These are phyloP conservation scores for Coemansia biformis DNA, from an alignment of 192 early-diverging fungal species.

Conservation along the genomic window DNA sequence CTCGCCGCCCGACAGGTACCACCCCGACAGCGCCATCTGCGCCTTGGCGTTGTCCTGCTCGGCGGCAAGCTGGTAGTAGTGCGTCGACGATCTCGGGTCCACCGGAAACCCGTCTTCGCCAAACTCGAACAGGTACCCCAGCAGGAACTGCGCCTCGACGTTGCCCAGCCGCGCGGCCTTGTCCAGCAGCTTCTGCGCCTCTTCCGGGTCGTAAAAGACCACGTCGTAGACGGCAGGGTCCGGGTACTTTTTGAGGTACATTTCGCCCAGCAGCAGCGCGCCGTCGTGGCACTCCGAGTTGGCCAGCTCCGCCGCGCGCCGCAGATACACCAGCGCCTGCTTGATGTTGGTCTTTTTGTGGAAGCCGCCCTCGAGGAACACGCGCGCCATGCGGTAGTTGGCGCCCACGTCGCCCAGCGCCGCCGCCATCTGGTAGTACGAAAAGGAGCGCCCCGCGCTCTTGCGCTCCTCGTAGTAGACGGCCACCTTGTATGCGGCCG, in stretches of 20 bases:
- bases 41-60: slow-evolving; percentile 72
- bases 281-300: slow-evolving; percentile 63
- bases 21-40: slow-evolving; percentile 81
- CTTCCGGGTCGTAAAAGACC: slow-evolving; percentile 68
- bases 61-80: slow-evolving; percentile 78
- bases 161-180: slow-evolving; percentile 72
- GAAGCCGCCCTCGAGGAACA: slow-evolving; percentile 69
- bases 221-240: slow-evolving; percentile 56
- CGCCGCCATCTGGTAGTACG: slow-evolving; percentile 67
- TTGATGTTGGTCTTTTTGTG: slow-evolving; percentile 62
- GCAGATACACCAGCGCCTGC: slow-evolving; percentile 78
- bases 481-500: slow-evolving; percentile 64
- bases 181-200: slow-evolving; percentile 66
- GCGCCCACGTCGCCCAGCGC: slow-evolving; percentile 59
- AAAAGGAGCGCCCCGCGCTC: slow-evolving; percentile 57
- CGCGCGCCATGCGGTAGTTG: slow-evolving; percentile 72
- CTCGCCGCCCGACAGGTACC: slow-evolving; percentile 77
- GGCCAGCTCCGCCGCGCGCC: slow-evolving; percentile 70
- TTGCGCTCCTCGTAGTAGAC: slow-evolving; percentile 59
- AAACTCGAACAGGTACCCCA: slow-evolving; percentile 77
- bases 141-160: slow-evolving; percentile 64
- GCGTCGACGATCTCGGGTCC: slow-evolving; percentile 62
- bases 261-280: slow-evolving; percentile 69
- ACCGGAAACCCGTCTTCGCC: slow-evolving; percentile 63
- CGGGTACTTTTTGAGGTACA: slow-evolving; percentile 69